phyloP scores from a whole-genome alignment of 2,329 filamentous ascomycete genomes.

The Penicillium sp. region DNA sequence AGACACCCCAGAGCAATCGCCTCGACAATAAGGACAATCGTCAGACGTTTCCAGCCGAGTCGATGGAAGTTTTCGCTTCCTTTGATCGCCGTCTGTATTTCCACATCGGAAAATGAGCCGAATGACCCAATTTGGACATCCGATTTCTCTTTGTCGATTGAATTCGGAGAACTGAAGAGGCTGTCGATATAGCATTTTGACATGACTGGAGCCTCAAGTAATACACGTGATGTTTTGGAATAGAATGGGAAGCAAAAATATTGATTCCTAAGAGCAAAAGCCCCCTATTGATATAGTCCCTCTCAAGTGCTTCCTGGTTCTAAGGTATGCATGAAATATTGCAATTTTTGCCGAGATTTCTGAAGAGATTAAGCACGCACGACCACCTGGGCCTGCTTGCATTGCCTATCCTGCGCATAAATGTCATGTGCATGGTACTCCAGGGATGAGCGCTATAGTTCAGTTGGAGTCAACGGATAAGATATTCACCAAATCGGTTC shows the following conservation, averaged over 20 bases:
- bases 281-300: neutral
- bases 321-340: neutral
- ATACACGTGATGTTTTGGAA: neutral
- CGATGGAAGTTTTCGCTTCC: constrained; percentile 2
- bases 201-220: neutral
- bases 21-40: constrained; percentile 8
- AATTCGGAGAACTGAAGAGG: neutral
- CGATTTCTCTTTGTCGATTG: neutral
- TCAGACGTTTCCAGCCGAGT: constrained; percentile 9
- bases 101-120: neutral
- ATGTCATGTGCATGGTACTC: neutral
- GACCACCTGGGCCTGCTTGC: neutral
- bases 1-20: constrained; percentile 10
- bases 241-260: neutral
- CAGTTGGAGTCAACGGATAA: neutral
- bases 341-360: neutral
- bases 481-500: neutral
- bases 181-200: neutral
- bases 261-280: neutral
- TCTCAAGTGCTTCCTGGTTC: neutral
- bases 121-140: neutral
- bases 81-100: neutral
- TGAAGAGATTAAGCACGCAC: neutral
- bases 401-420: neutral
- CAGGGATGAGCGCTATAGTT: neutral